Base-by-base conservation (phyloP, 169 alveolate genomes). In the Plasmodium relictum region DNA sequence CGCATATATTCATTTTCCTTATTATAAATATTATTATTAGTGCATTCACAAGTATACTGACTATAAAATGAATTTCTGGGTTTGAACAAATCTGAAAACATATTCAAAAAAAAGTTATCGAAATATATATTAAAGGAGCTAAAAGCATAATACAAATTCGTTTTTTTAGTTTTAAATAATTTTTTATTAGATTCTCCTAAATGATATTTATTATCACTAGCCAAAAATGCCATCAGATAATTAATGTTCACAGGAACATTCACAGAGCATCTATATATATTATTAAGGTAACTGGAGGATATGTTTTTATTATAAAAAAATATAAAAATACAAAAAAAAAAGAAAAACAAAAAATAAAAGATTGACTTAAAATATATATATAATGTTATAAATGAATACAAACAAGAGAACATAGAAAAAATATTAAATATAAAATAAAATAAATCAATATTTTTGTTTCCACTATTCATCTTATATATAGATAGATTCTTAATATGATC, bases 381-480 rank as follows among this genome's bases (percentile, higher is more conserved):
- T 12, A 76, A 44, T 10, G 50, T 41, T 39, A 76, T 76, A 31
- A 31, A 59, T 16, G 73, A 58, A 58, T 73, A 73, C 16, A 73
- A 20, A 58, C 31, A 24, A 16, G 52, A 73, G 14, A 76, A 3
- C n/a, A 76, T 8, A 24, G 68, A 48, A 22, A 76, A 16, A 14
- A 48, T 39, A 42, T 22, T 58, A 63, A 63, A 45, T 31, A 42
- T 24, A 7, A 22, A 7, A 42, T 45, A 68, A 54, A 56, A 9
- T 22, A 22, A n/a, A 12, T 65, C 6, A 22, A 14, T 63, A 16
- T 76, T 16, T 54, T 54, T 54, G 22, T 54, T 54, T 3, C 18
- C 26, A 31, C 44, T 76, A 37, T 76, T 69, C 20, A 6, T 6
- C 14, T 16, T 73, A 45, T 59, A 18, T n/a, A 62, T 63, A 56